Percentiles rank a stretch among this genome's conserved stretches.
phyloP scores from a whole-genome alignment of 169 alveolate genomes.

The Amoebophrya sp. region DNA sequence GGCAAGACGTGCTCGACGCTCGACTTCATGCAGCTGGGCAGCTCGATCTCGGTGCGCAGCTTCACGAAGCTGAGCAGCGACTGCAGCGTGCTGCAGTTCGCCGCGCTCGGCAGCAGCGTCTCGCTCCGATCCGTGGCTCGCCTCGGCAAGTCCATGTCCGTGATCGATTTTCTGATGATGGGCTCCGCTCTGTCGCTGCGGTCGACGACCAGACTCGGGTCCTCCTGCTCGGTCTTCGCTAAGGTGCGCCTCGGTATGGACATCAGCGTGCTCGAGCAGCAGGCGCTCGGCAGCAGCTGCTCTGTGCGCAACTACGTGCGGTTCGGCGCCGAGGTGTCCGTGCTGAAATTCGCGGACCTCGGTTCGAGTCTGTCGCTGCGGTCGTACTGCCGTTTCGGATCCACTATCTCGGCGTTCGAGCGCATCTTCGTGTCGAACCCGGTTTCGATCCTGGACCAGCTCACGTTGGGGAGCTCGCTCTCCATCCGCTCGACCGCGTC shows the following conservation, averaged over 20 bases:
- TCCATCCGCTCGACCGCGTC: not conserved
- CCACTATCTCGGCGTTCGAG: too few relatives aligned
- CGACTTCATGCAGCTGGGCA: not conserved
- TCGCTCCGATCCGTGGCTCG: too few relatives aligned
- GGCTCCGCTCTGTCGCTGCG: slow-evolving; percentile 7
- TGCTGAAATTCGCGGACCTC: not conserved
- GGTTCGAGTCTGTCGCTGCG: not conserved
- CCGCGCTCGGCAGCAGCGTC: slow-evolving; percentile 11
- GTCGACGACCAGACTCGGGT: not conserved
- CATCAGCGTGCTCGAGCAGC: too few relatives aligned
- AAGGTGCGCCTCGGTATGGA: too few relatives aligned
- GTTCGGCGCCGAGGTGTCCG: not conserved
- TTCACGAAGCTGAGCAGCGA: not conserved
- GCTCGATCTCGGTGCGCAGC: not conserved
- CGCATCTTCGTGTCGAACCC: not conserved
- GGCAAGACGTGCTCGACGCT: too few relatives aligned
- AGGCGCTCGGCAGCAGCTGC: too few relatives aligned
- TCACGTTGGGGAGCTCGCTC: not conserved
- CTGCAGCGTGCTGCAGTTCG: not conserved
- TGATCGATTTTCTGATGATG: too few relatives aligned
- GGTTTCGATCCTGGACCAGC: not conserved
- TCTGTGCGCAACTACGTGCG: not conserved
- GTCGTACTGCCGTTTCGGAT: too few relatives aligned
- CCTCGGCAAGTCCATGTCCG: too few relatives aligned
- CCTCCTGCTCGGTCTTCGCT: too few relatives aligned